Evolutionary conservation across 179 eudicot species (phyloP), one percentile per base, ranked within the genome.

Genomic region (Spergularia azorica): DNA sequence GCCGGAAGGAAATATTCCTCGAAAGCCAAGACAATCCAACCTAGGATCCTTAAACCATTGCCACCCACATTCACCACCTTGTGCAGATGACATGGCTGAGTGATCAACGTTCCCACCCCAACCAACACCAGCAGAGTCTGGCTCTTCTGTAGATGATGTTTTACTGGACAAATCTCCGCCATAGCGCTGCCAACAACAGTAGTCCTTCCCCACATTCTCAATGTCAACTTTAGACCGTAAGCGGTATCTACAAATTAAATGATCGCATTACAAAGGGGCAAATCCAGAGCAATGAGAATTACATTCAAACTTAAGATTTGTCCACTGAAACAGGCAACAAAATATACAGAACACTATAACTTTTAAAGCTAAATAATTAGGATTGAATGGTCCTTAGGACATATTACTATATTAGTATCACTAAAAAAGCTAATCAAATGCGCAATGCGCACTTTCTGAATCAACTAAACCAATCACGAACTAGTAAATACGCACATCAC

Each of bases 191-290:
- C 99, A 95, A 79, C 97, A 95, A 77, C 81, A 83, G 75, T 89
- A 93, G 43, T 87, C 85, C 78, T 89, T 77, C 38, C 86, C 90
- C 69, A 88, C 84, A 69, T 82, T 84, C 80, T 95, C 97, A 39
- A 93, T 91, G 46, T 95, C 99, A 67, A 95, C 98, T 84, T 95
- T 89, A 18, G 99, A 93, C 82, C 98, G 89, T 81, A 95, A 81
- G n/a, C 91, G 88, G 70, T 88, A 95, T 82, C 99, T 95, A 84
- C 63, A 71, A 56, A 12, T 59, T 57, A 56, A 26, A 75, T 7
- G 64, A 72, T 66, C 8, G 18, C 68, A 56, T 13, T 5, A 59
- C 75, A 63, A 67, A 51, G n/a, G 41, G 18, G 18, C 67, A 63
- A 67, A 36, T 43, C 46, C 74, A 38, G 43, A 63, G 52, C 32